Base-by-base conservation (phyloP, 768 basidiomycete species). In the Cystobasidiopsis lactophilus region DNA sequence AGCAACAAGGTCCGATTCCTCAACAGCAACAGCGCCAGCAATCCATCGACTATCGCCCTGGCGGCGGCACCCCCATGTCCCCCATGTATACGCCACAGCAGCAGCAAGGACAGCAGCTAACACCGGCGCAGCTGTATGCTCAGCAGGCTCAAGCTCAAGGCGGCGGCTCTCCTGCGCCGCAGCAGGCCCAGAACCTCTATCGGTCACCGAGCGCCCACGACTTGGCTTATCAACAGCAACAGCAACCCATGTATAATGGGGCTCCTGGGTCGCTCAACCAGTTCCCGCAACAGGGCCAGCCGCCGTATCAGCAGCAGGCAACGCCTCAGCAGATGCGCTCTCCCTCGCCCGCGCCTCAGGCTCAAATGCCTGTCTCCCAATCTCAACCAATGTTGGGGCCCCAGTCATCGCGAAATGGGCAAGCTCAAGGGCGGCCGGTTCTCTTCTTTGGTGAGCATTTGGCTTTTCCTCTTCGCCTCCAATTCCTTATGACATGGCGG, bases 401-500 rank as follows among this genome's bases (percentile, higher is more conserved):
- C 9, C 33, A 7, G 9, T 35, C 16, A 16, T 16, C 33, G 16
- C 33, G 9, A 35, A 7, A 7, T 7, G 33, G 33, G 9, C 16
- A 7, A 16, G 33, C 33, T 41, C 40, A 41, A 13, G 48, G 48
- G 13, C 48, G 48, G 11, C 48, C 48, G 5, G 35, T 33, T 21
- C 21, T 47, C 21, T 47, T 47, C 45, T 47, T 47, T 29, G 45
- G 45, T 47, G 14, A 29, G 45, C 29, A 9, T 18, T n/a, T 11
- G 14, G 4, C 30, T n/a, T n/a, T n/a, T n/a, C n/a, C 4, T n/a
- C 23, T 19, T 38, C 14, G 30, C 35, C 29, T 18, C 30, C 5
- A n/a, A 24, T 27, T 47, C 16, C 24, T 47, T 13, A 21, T 19
- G 10, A 40, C 18, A 1, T 71, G 70, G 37, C 76, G 61, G 91